A percentile compares a stretch with the other conserved stretches of the same genome.
These are phyloP conservation scores for Chaetoscypha palmicola DNA, from an alignment of 2,329 filamentous ascomycete genomes.

Conservation along the genomic window DNA sequence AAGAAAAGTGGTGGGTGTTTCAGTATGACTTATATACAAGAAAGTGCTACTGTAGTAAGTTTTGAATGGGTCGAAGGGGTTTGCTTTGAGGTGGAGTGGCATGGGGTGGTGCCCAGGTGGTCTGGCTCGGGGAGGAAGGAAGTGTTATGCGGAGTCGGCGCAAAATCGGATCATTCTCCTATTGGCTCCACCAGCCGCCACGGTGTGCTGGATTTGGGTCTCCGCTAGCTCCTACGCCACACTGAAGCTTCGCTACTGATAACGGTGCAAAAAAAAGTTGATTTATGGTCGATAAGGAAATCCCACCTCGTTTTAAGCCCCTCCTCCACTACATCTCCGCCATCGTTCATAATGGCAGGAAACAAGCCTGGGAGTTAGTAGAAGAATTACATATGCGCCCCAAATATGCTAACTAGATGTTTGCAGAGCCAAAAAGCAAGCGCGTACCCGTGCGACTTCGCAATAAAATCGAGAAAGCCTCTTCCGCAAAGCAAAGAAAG, in stretches of 20 bases:
- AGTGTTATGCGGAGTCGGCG: background rate
- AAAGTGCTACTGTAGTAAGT: background rate
- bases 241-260: background rate
- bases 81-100: background rate
- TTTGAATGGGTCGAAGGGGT: background rate
- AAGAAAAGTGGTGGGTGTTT: background rate
- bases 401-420: constrained; percentile 13
- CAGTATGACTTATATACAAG: background rate
- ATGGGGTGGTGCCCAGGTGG: background rate
- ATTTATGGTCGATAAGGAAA: constrained; percentile 2
- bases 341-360: constrained; percentile 26
- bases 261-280: constrained; percentile 4
- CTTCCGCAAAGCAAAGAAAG: constrained; percentile 85
- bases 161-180: background rate
- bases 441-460: constrained; percentile 80
- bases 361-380: constrained; percentile 32
- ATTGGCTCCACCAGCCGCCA: no score
- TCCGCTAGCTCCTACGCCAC: background rate
- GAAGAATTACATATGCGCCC: background rate
- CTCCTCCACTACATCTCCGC: background rate
- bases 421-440: constrained; percentile 86
- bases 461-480: constrained; percentile 93
- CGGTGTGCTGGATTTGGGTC: no score
- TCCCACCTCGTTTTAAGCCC: background rate
- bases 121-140: background rate